Percentiles rank a stretch among this genome's conserved stretches.
phyloP scores from a whole-genome alignment of 2,329 filamentous ascomycete species.

The Teratosphaeria viscida region DNA sequence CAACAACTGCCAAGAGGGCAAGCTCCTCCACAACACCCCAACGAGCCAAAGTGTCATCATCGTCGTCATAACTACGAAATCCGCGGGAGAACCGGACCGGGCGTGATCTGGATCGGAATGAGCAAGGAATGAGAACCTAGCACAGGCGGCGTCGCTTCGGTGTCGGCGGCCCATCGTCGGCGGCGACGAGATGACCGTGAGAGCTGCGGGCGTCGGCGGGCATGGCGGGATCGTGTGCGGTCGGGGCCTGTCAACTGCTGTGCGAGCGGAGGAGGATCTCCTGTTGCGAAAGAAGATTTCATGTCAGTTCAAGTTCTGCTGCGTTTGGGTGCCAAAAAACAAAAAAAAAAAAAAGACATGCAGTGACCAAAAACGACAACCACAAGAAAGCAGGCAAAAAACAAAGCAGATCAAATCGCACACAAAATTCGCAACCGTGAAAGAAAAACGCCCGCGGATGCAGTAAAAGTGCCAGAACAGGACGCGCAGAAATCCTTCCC shows the following conservation, averaged over 20 bases:
- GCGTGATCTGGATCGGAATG: no score
- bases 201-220: neutral
- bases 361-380: neutral
- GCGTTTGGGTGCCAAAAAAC: neutral
- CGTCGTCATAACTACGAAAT: no score
- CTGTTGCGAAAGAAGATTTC: neutral
- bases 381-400: neutral
- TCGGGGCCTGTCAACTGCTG: slow-evolving; percentile 3
- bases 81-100: no score
- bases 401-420: neutral
- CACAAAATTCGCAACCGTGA: neutral
- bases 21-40: no score
- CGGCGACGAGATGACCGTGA: neutral
- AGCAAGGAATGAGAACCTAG: neutral
- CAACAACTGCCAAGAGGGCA: no score
- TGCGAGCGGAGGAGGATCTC: slow-evolving; percentile 6
- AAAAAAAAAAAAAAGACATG: neutral
- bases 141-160: neutral
- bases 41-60: no score
- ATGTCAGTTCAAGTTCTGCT: neutral
- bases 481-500: neutral
- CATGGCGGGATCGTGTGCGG: neutral
- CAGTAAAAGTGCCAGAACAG: neutral
- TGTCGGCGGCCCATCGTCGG: neutral
- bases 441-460: neutral